Percentiles rank a stretch among this genome's conserved stretches.
Evolutionary conservation across 495 filamentous ascomycete genomes (phyloP).

Genomic region (Platismatia glauca): DNA sequence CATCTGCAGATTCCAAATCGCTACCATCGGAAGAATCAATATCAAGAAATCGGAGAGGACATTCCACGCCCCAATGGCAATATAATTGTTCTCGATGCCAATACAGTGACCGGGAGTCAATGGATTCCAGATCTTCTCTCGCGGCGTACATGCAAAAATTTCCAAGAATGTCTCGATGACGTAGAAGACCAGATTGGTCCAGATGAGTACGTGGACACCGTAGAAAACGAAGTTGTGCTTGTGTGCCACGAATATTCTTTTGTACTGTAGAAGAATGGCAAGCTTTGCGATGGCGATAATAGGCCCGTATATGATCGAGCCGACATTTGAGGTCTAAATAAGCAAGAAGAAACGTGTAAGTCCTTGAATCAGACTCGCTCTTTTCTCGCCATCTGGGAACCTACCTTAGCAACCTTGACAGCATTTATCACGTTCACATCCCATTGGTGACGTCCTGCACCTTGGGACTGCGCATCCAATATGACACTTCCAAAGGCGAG

Average conservation of each 20-base stretch:
- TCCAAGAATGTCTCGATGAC: constrained; percentile 1
- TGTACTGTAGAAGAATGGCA: constrained; percentile 1
- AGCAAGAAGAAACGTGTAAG: not conserved
- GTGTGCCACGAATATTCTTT: constrained; percentile 1
- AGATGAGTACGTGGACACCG: not conserved
- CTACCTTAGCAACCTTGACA: not conserved
- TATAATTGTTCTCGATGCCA: constrained; percentile 1
- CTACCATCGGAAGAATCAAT: not conserved
- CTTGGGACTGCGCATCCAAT: not conserved
- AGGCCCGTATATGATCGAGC: constrained; percentile 6
- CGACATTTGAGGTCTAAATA: not conserved
- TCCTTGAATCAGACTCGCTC: not conserved
- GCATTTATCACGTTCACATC: constrained; percentile 1
- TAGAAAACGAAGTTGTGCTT: not conserved
- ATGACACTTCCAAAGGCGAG: not conserved
- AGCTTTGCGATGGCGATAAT: constrained; percentile 5
- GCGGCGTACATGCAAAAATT: constrained; percentile 8
- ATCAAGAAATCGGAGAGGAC: constrained; percentile 1
- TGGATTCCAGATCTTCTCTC: constrained; percentile 11
- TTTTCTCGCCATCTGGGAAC: not conserved
- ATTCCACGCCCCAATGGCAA: constrained; percentile 1
- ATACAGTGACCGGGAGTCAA: constrained; percentile 1
- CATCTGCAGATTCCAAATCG: constrained; percentile 8
- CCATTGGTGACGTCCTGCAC: not conserved
- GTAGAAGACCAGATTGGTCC: constrained; percentile 6